A percentile compares a stretch with the other conserved stretches of the same genome.
Evolutionary conservation across 1,284 basidiomycete species (phyloP).

Genomic region (Boletus semigastroideus): DNA sequence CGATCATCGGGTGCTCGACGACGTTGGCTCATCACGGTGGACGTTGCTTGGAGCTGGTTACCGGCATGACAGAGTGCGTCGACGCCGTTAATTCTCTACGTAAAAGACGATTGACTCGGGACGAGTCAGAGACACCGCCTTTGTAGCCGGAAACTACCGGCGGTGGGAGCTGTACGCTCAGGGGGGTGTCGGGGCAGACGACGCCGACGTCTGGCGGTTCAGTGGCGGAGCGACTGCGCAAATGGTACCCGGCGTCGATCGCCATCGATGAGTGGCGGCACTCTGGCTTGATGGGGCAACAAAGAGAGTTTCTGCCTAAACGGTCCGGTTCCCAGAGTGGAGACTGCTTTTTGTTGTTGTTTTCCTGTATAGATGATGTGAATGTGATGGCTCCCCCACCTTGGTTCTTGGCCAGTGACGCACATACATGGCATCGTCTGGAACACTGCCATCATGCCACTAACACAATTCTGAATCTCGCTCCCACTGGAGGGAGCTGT

Average conservation of each 20-base stretch:
- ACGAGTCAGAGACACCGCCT: too few relatives aligned
- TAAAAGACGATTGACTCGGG: background rate
- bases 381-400: background rate
- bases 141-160: too few relatives aligned
- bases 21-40: too few relatives aligned
- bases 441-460: slow-evolving; percentile 12
- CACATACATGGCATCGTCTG: slow-evolving; percentile 17
- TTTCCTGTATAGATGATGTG: background rate
- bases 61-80: slow-evolving; percentile 4
- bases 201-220: too few relatives aligned
- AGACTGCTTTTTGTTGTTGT: background rate
- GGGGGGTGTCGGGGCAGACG: too few relatives aligned
- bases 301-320: slow-evolving; percentile 1
- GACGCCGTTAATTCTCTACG: background rate
- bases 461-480: too few relatives aligned
- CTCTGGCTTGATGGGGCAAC: background rate
- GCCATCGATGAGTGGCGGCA: too few relatives aligned
- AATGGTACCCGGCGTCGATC: too few relatives aligned
- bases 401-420: slow-evolving; percentile 21
- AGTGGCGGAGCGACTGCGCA: too few relatives aligned
- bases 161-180: too few relatives aligned
- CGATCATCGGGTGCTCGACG: too few relatives aligned
- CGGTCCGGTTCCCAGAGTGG: background rate
- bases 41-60: slow-evolving; percentile 16
- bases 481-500: background rate